These are phyloP conservation scores for Lolium rigidum DNA, from an alignment of 176 grass and related monocot species.

Conservation along the genomic window DNA sequence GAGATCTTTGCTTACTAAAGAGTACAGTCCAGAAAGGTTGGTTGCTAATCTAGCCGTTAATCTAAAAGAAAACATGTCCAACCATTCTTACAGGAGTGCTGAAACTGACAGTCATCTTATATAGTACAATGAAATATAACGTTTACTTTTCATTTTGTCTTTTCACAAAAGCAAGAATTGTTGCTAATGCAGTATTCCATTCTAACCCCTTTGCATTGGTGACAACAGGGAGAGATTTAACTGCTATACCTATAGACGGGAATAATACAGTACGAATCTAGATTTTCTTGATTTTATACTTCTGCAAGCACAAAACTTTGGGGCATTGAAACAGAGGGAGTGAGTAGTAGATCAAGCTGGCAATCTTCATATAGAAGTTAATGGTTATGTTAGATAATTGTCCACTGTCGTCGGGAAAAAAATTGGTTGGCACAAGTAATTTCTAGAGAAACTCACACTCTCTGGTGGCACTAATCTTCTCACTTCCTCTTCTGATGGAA, in stretches of 20 bases:
- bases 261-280: not conserved
- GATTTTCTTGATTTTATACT: conserved; percentile 1
- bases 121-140: conserved; percentile 20
- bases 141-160: not conserved
- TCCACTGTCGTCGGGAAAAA: conserved; percentile 33
- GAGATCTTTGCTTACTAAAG: not conserved
- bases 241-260: not conserved
- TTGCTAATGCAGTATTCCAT: not conserved
- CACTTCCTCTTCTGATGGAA: conserved; percentile 95
- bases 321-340: not conserved
- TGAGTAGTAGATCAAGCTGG: not conserved
- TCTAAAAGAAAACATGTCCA: conserved; percentile 1
- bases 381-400: conserved; percentile 4
- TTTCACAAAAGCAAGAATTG: conserved; percentile 5
- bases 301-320: not conserved
- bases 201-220: not conserved
- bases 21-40: not conserved
- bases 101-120: not conserved
- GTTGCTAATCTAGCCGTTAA: not conserved
- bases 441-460: conserved; percentile 70
- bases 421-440: conserved; percentile 31
- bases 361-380: not conserved
- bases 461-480: conserved; percentile 81
- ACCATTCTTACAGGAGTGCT: not conserved
- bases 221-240: conserved; percentile 14